Base-by-base conservation (phyloP, 1,284 basidiomycete genomes). In the Microstroma glucosiphilum region DNA sequence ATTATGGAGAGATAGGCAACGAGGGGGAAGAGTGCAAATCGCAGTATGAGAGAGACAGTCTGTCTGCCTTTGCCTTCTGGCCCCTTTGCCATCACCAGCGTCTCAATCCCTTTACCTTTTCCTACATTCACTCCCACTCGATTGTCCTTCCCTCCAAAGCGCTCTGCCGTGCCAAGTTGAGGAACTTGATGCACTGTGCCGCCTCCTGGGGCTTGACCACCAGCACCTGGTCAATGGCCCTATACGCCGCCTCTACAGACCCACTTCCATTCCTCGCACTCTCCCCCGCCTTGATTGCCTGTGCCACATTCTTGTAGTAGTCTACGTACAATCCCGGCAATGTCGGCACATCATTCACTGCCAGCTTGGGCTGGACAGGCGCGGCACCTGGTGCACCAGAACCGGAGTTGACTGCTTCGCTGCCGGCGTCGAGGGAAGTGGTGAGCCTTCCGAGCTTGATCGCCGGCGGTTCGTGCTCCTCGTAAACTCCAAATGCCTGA, bases 261-360 rank as follows among this genome's bases (percentile, higher is more conserved):
- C 40, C 48, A 17, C 66, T 66, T 40, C 61, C 56, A 13, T 54
- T 51, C 17, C 67, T 51, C 2, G 69, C 71, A 25, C 58, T 59
- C 40, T 65, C 49, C 0, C 59, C 72, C n/a, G 70, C 71, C 8
- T 61, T 15, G 43, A 78, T 76, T 6, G 69, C 55, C 13, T 69
- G 64, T 11, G 69, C 73, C 8, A 78, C 57, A 37, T 77, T 76
- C n/a, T 54, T 57, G 58, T 75, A 78, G 37, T 75, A 67, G 56
- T 69, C 66, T 25, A 73, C 65, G 56, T 78, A 78, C 51, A 70
- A 61, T 26, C 76, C 76, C 3, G 73, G 75, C 40, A 77, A 56
- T 2, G 71, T 78, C 1, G 75, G 75, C 40, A 78, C 75, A 51
- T 69, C 66, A 15, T 61, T 60, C 8, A 65, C 65, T 3, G 64